Base-by-base conservation (phyloP, 768 basidiomycete genomes). In the Collybia sordida region DNA sequence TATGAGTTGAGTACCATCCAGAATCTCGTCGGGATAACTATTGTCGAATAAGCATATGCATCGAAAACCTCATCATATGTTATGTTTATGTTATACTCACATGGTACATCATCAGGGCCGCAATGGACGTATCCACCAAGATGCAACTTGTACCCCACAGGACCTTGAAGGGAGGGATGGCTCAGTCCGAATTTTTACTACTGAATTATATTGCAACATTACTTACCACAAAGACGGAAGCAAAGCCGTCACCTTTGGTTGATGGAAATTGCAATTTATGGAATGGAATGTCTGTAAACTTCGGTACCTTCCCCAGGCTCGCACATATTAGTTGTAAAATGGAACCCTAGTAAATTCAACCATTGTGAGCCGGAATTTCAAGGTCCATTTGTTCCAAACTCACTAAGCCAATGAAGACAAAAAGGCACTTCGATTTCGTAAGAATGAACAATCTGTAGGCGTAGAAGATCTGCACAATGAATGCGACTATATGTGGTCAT, bases 401-500 rank as follows among this genome's bases (percentile, higher is more conserved):
- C 34, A 49, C 48, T 18, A 49, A 19, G 9, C 37, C 7, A 31
- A 49, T 34, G 6, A 40, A 25, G 4, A 24, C 18, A 7, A 31
- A 4, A n/a, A 42, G 15, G 6, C 27, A n/a, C 31, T 14, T 49
- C 2, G 40, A 49, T 23, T 40, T 25, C 11, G 38, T 22, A 49
- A 49, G 40, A 21, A 7, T 35, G 34, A 28, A 19, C 12, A 49
- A 40, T 17, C 34, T 21, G 31, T 19, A 35, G 6, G 39, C 48
- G 21, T 49, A 42, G 40, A 28, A 49, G 19, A 15, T 12, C 34
- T 49, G 48, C 17, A 49, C 48, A n/a, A 49, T 22, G 41, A 38
- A 41, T 8, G 19, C 41, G 18, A 49, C 48, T 49, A 36, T 11
- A 23, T 17, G 23, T 15, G 7, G 8, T 15, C 5, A 8, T 21